Percentiles rank a stretch among this genome's conserved stretches.
Conservation (phyloP, 768 basidiomycete genomes). For the Gautieria morchelliformis region DNA sequence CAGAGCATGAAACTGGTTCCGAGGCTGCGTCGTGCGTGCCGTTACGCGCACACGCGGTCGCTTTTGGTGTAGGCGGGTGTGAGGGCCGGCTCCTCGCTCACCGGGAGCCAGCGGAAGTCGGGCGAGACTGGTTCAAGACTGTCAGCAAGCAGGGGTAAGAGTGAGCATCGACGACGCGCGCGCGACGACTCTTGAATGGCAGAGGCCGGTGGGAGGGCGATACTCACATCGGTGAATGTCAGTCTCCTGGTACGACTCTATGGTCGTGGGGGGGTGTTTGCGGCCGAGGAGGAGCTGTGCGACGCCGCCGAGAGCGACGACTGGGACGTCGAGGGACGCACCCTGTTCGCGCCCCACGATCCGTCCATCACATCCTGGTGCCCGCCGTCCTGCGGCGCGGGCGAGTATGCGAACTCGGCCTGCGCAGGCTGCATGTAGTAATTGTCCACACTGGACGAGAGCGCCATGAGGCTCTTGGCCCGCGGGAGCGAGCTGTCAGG, state of each 20-base stretch:
- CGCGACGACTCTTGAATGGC: background rate
- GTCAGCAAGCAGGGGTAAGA: constrained; percentile 9
- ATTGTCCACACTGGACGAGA: constrained; percentile 55
- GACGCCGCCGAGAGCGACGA: constrained; percentile 71
- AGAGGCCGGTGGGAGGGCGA: background rate
- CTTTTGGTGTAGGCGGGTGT: background rate
- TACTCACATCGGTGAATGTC: constrained; percentile 81
- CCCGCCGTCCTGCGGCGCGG: constrained; percentile 28
- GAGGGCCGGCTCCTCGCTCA: constrained; percentile 3
- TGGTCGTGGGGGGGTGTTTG: constrained; percentile 58
- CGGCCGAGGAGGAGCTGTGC: constrained; percentile 70
- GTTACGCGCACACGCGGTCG: constrained; percentile 6
- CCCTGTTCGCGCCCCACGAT: constrained; percentile 1
- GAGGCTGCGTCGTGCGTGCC: background rate
- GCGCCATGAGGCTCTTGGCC: constrained; percentile 76
- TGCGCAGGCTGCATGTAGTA: constrained; percentile 58
- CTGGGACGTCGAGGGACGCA: constrained; percentile 65
- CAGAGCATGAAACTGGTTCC: background rate
- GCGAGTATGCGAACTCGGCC: constrained; percentile 75
- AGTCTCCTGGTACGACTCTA: constrained; percentile 36
- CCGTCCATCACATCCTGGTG: constrained; percentile 8
- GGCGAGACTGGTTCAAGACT: constrained; percentile 11
- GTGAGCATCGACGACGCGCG: constrained; percentile 8
- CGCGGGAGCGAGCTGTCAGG: constrained; percentile 38
- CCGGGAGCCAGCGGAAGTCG: constrained; percentile 11